Evolutionary conservation across 257 asterid genomes (phyloP), one percentile per base, ranked within the genome.

Genomic region (Solanum virginianum): DNA sequence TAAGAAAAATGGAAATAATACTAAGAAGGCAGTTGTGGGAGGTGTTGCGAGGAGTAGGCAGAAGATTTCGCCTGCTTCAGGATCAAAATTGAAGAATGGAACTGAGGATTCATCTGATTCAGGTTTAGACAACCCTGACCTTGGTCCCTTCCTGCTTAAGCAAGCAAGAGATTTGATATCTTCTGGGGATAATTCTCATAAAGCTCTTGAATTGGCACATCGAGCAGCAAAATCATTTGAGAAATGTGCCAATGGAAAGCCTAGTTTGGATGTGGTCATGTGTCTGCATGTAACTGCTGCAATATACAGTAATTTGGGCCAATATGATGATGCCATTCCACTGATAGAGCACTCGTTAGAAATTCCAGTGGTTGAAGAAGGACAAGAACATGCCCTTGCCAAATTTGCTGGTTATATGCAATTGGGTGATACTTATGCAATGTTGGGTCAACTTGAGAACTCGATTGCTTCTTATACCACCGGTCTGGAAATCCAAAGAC

Each of bases 401-500:
- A 95, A 95, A 90, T 95, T 95, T 60, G 97, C 98, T 12, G 98
- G 99, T 43, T 90, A 93, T 86, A 95, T 95, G 99, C 99, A 95
- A 89, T 82, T 95, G 88, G 99, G 99, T 8, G 98, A 95, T 85
- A 95, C 98, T 47, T 94, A 90, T 74, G 91, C 97, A 3, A 92
- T 95, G 99, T 85, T 94, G 88, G 99, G 98, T 20, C 98, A 92
- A 86, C 92, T 91, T 1, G 99, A 93, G 91, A 93, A 92, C 82
- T 94, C 99, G 10, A 93, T 94, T 74, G 80, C 88, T 5, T 82
- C 89, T 79, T 95, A 94, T 86, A 88, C 92, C 14, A 89, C 95
- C 20, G 99, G 98, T 22, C 88, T 94, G 89, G 98, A 89, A 81
- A 87, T 95, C 88, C 99, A 95, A 85, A 92, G 89, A 56, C 87